Evolutionary conservation across 305 asterid species (phyloP), one percentile per base, ranked within the genome.

Genomic region (Solanum aculeatissimum): DNA sequence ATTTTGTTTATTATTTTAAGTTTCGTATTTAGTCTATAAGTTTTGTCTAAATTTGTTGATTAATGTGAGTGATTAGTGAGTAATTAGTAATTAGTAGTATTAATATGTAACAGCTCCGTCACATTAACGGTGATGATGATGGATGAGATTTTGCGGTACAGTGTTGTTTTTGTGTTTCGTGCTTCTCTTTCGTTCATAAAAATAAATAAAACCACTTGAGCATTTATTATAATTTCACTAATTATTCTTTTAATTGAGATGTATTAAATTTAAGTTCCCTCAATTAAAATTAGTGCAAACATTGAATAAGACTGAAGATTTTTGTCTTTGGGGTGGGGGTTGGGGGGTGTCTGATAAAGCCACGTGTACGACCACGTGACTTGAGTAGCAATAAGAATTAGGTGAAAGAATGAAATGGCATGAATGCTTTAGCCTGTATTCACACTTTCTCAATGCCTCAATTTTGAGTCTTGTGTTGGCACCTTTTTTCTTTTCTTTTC

Each of bases 291-390:
- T 66, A 32, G 47, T 69, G 51, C 51, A 19, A 62, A 38, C 16
- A 40, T 70, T 40, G 78, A 27, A 27, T 13, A 25, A 14, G 71
- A 27, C 71, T 6, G 71, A 70, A 70, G 78, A 19, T 29, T 53
- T 29, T 35, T 78, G n/a, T 18, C 45, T 32, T 23, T 9, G 27
- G 9, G 25, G 8, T 13, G 18, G 57, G 27, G 38, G 42, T 3
- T n/a, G 23, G 54, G 58, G 23, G 43, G 74, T 63, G 83, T 86
- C 38, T 32, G 43, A 53, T 62, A 35, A 55, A 32, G 91, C 88
- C 93, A 93, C 92, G 91, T 91, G 92, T 47, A 83, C 14, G 7
- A 57, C 84, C 96, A 93, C 94, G 95, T 92, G 97, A 91, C 23
- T 32, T 83, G 87, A 40, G 51, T 85, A 83, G 40, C 15, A 85